Base-by-base conservation (phyloP, 371 early-diverging fungal genomes). In the Fennellomyces sp. region DNA sequence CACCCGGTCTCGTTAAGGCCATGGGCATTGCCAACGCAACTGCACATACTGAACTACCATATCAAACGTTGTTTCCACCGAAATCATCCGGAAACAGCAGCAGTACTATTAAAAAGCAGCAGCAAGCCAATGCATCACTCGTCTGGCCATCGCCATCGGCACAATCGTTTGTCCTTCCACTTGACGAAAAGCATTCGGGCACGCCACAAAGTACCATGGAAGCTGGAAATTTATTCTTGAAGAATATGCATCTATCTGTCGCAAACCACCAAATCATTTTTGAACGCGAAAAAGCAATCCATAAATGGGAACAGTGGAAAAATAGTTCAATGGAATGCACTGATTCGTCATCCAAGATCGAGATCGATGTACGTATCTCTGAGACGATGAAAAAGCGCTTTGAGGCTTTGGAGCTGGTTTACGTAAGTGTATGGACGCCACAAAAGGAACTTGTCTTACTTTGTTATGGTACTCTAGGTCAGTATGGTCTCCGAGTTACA, bases 211-310 rank as follows among this genome's bases (percentile, higher is more conserved):
- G 85, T 30, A 72, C 91, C 11, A 56, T 62, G 15, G 91, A 90
- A 45, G 84, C 88, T 11, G 81, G 80, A n/a, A 70, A 79, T 5
- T 64, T 90, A 19, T 85, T 84, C 61, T 47, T 76, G 26, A 67
- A 77, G 39, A 78, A 87, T 53, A 78, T 90, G 77, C 88, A 87
- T 53, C 72, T 89, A 25, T 84, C 84, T 0, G 67, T 85, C 23
- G 76, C 82, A 2, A 75, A 79, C 12, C 69, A 84, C 21, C 92
- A 92, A 58, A 77, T 86, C 5, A 75, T 84, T 27, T 60, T 77
- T n/a, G 86, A 83, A 57, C 56, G 85, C 58, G 75, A 87, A 64
- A 74, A 79, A 60, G 69, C 73, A 0, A 68, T 81, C 47, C 75
- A 73, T 33, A 75, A 73, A 61, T 83, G 79, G 72, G 52, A 70